phyloP scores from a whole-genome alignment of 139 green algal species.

The Monoraphidium neglectum region DNA sequence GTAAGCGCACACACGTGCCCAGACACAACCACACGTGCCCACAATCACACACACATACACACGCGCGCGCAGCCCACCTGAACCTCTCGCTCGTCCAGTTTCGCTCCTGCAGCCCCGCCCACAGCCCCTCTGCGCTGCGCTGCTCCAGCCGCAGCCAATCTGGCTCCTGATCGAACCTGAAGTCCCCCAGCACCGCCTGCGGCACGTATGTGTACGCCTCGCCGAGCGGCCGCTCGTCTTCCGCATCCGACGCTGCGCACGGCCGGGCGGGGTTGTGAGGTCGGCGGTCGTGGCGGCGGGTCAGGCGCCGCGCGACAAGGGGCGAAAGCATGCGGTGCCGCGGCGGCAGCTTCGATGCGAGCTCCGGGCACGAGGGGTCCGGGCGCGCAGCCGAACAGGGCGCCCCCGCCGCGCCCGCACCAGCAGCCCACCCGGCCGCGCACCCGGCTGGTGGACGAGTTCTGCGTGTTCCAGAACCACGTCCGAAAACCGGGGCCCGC shows the following conservation, averaged over 20 bases:
- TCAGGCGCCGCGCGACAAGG: too few relatives aligned
- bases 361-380: too few relatives aligned
- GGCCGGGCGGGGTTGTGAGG: too few relatives aligned
- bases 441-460: slow-evolving; percentile 6
- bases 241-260: not conserved
- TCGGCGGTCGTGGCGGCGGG: too few relatives aligned
- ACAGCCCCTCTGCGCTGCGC: slow-evolving; percentile 45
- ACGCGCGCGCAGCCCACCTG: slow-evolving; percentile 11
- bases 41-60: not conserved
- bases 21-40: too few relatives aligned
- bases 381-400: too few relatives aligned
- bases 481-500: slow-evolving; percentile 36
- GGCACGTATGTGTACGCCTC: slow-evolving; percentile 51
- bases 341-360: too few relatives aligned
- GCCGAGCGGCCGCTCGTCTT: slow-evolving; percentile 6
- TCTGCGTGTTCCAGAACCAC: slow-evolving; percentile 59
- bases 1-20: too few relatives aligned
- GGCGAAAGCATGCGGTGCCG: too few relatives aligned
- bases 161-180: slow-evolving; percentile 55
- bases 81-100: slow-evolving; percentile 72
- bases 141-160: slow-evolving; percentile 61
- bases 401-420: too few relatives aligned
- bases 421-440: not conserved
- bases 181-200: slow-evolving; percentile 50
- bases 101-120: slow-evolving; percentile 62